A percentile compares a stretch with the other conserved stretches of the same genome.
Conservation (phyloP, 108 stramenopile species). For the Nannochloropsis granulata region DNA sequence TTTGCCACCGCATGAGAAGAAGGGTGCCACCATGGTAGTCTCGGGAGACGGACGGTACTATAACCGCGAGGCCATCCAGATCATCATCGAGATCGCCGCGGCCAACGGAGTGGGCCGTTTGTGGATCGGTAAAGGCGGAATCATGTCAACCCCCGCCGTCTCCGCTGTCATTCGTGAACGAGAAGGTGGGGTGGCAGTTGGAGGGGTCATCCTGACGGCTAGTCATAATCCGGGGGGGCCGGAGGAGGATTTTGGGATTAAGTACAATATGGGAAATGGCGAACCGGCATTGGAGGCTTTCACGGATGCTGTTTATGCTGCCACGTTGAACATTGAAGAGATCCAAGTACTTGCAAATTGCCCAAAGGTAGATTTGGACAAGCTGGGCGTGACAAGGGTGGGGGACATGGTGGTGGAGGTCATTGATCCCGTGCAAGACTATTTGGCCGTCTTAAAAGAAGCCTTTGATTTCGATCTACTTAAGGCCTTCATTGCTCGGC, state of each 20-base stretch:
- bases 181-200: slow-evolving; percentile 12
- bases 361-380: slow-evolving; percentile 13
- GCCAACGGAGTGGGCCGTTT: slow-evolving; percentile 39
- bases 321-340: not conserved
- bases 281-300: slow-evolving; percentile 17
- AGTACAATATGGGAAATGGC: slow-evolving; percentile 29
- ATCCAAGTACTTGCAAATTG: slow-evolving; percentile 5
- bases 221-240: slow-evolving; percentile 33
- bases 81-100: slow-evolving; percentile 18
- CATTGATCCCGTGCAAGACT: slow-evolving; percentile 25
- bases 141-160: slow-evolving; percentile 27
- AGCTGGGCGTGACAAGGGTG: slow-evolving; percentile 4
- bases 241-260: slow-evolving; percentile 33
- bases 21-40: slow-evolving; percentile 20
- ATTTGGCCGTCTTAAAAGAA: slow-evolving; percentile 12
- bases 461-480: slow-evolving; percentile 17
- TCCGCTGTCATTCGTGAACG: slow-evolving; percentile 40
- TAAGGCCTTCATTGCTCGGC: slow-evolving; percentile 5
- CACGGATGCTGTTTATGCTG: slow-evolving; percentile 23
- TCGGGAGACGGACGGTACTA: slow-evolving; percentile 22
- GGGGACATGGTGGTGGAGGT: slow-evolving; percentile 20
- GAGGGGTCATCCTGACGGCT: slow-evolving; percentile 23
- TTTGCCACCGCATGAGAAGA: slow-evolving; percentile 9
- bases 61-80: slow-evolving; percentile 17
- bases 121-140: slow-evolving; percentile 21